phyloP scores from a whole-genome alignment of 2,329 filamentous ascomycete genomes.

The Hypocreales sp. region DNA sequence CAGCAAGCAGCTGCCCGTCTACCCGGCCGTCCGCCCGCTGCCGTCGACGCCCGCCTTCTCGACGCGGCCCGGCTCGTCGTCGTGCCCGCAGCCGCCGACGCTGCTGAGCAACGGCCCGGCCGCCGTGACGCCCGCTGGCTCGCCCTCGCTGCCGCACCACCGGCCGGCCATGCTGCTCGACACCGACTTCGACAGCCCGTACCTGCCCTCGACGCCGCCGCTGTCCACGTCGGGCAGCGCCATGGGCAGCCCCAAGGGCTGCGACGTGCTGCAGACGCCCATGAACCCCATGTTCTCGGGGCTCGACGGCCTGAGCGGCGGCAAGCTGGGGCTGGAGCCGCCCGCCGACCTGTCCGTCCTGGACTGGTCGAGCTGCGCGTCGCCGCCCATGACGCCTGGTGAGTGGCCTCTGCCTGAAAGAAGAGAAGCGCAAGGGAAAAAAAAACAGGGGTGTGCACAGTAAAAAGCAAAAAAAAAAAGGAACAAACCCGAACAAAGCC shows the following conservation, averaged over 20 bases:
- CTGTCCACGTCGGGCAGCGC: slow-evolving; percentile 74
- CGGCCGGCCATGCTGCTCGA: slow-evolving; percentile 70
- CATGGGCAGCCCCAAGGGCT: slow-evolving; percentile 71
- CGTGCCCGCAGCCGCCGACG: slow-evolving; percentile 45
- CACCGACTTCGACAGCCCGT: slow-evolving; percentile 57
- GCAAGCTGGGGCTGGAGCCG: slow-evolving; percentile 60
- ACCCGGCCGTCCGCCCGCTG: slow-evolving; percentile 35
- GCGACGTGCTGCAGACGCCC: slow-evolving; percentile 67
- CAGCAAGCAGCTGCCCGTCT: slow-evolving; percentile 35
- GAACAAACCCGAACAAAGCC: no score
- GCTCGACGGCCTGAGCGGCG: slow-evolving; percentile 44
- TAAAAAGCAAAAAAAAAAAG: no score
- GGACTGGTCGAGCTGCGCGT: slow-evolving; percentile 64
- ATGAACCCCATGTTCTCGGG: slow-evolving; percentile 66
- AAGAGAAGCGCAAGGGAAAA: no score
- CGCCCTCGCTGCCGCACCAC: slow-evolving; percentile 56
- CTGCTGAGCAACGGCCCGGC: slow-evolving; percentile 42
- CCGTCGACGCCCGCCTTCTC: slow-evolving; percentile 50
- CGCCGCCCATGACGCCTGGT: slow-evolving; percentile 85
- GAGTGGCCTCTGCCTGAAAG: no score
- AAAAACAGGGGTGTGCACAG: no score
- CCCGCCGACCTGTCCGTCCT: slow-evolving; percentile 59
- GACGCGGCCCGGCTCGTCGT: slow-evolving; percentile 47
- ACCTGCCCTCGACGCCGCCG: slow-evolving; percentile 74
- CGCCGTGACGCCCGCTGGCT: slow-evolving; percentile 60